phyloP scores from a whole-genome alignment of 2,329 filamentous ascomycete species.

The Trichoderma sp. region DNA sequence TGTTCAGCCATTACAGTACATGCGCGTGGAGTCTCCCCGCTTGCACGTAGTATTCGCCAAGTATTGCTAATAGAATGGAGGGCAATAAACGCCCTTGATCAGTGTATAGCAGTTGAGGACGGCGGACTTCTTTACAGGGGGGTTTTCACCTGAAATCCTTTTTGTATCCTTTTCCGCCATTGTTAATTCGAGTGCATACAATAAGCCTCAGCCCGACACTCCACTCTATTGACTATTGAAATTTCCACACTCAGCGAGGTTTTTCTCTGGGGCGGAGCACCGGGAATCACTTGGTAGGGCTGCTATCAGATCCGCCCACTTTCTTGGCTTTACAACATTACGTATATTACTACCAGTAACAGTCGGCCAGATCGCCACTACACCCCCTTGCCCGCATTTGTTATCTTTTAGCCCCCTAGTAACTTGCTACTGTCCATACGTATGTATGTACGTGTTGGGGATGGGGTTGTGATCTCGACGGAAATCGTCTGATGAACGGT shows the following conservation, averaged over 20 bases:
- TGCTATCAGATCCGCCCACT: background rate
- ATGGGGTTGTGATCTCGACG: background rate
- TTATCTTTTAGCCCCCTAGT: background rate
- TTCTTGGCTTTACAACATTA: background rate
- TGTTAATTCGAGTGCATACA: background rate
- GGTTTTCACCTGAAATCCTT: background rate
- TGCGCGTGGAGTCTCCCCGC: background rate
- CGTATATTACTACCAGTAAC: background rate
- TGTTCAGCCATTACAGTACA: background rate
- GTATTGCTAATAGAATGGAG: background rate
- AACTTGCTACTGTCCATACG: background rate
- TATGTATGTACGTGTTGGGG: background rate
- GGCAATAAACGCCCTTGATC: background rate
- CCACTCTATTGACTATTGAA: background rate
- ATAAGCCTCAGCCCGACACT: background rate
- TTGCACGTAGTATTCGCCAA: background rate
- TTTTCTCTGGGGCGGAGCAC: background rate
- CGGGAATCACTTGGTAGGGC: background rate
- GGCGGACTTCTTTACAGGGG: background rate
- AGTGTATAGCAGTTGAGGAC: background rate
- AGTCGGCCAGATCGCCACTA: background rate
- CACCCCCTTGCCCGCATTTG: background rate
- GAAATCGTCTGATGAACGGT: background rate
- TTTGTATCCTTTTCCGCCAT: background rate
- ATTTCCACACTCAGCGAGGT: background rate